Evolutionary conservation across 2,329 filamentous ascomycete genomes (phyloP).

Genomic region (Stemphylium vesicarium): DNA sequence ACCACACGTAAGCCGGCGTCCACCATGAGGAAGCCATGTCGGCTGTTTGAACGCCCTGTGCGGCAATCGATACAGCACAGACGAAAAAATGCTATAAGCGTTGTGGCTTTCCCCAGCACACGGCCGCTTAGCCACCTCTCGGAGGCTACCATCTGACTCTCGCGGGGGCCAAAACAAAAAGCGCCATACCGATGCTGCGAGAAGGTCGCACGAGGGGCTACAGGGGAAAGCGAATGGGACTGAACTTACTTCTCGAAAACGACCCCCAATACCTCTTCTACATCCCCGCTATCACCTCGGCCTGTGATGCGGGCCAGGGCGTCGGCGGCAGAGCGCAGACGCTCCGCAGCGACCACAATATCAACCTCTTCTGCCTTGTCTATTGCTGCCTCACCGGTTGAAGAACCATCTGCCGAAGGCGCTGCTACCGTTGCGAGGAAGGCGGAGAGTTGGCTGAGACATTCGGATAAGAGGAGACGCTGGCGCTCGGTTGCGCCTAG

Average conservation of each 20-base stretch:
- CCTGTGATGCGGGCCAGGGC: conserved; percentile 80
- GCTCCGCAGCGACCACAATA: conserved; percentile 88
- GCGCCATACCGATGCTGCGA: conserved; percentile 6
- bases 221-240: background rate
- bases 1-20: conserved; percentile 11
- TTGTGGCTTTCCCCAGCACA: conserved; percentile 24
- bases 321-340: conserved; percentile 66
- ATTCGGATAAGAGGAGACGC: conserved; percentile 77
- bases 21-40: conserved; percentile 4
- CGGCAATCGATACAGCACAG: conserved; percentile 9
- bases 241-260: conserved; percentile 91
- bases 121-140: conserved; percentile 2
- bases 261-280: conserved; percentile 93
- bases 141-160: conserved; percentile 9
- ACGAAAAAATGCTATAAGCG: conserved; percentile 22
- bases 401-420: conserved; percentile 8
- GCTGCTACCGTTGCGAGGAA: conserved; percentile 68
- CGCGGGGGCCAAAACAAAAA: conserved; percentile 8
- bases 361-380: conserved; percentile 64
- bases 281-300: conserved; percentile 81
- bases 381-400: background rate
- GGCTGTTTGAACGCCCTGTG: conserved; percentile 1
- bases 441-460: conserved; percentile 71
- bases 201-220: background rate
- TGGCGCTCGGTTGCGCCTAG: conserved; percentile 92